Base-by-base conservation (phyloP, 345 rosid species). In the Dipteronia dyeriana region DNA sequence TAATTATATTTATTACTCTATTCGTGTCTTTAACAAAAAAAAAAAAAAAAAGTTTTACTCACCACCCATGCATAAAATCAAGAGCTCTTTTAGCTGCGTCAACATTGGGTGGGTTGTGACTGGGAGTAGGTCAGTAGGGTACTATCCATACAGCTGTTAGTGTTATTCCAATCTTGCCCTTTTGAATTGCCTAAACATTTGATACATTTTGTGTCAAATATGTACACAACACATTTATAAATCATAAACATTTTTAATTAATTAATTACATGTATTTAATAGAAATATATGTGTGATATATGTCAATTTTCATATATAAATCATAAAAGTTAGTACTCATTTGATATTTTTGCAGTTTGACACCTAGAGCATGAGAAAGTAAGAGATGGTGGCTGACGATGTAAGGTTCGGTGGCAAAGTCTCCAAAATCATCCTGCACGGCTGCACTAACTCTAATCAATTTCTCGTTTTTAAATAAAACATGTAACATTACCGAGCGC, bases 351-450 rank as follows among this genome's bases (percentile, higher is more conserved):
- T 65, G 22, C 73, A 68, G 16, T 23, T 69, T 67, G 6, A 79
- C 86, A 8, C 82, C 83, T 10, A 79, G 26, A 5, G 82, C 86
- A 77, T 85, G 86, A 68, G 85, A 53, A 12, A 83, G 81, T 13
- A 85, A 51, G n/a, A 76, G 7, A 34, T 85, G 47, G 61, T 85
- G 86, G 16, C 29, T 66, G 5, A 77, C 82, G 0, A 81, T 38
- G 20, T 83, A 83, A 11, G 85, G 88, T 20, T 85, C 86, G 1
- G 78, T 83, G 1, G 71, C 72, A 7, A 79, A 89, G 62, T 84
- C 89, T 39, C 81, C 70, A 62, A 85, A 87, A 81, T 89, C 89
- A 19, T 87, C 66, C 29, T n/a, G n/a, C n/a, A n/a, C n/a, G n/a
- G n/a, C 90, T 89, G 74, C 6, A 61, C 0, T 69, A 4, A 22